A percentile compares a stretch with the other conserved stretches of the same genome.
These are phyloP conservation scores for Steccherinum ochraceum DNA, from an alignment of 768 basidiomycete species.

Conservation along the genomic window DNA sequence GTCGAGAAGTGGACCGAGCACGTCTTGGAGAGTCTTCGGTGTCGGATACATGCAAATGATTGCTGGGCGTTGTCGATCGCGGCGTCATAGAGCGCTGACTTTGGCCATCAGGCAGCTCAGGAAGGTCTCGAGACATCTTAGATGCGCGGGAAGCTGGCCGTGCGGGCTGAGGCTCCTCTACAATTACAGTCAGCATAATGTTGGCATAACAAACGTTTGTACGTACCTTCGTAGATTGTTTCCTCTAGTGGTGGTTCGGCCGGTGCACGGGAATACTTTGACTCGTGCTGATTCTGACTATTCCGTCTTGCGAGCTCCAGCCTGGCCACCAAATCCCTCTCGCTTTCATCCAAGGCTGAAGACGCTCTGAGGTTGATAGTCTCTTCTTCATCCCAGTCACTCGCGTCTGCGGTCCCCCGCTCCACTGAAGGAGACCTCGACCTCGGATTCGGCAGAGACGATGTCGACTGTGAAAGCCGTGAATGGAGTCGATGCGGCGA, in stretches of 20 bases:
- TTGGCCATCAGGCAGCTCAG: slow-evolving; percentile 26
- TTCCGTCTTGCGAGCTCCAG: slow-evolving; percentile 82
- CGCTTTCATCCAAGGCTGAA: slow-evolving; percentile 53
- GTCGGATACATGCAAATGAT: slow-evolving; percentile 11
- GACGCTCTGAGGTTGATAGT: not conserved
- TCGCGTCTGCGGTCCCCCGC: slow-evolving; percentile 18
- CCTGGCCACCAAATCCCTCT: slow-evolving; percentile 69
- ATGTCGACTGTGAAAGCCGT: slow-evolving; percentile 21
- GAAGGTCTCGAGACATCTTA: slow-evolving; percentile 15
- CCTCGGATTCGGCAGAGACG: slow-evolving; percentile 3
- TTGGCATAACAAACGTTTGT: slow-evolving; percentile 2
- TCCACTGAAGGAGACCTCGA: slow-evolving; percentile 43
- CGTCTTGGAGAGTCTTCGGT: slow-evolving; percentile 26
- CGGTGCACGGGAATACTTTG: slow-evolving; percentile 30
- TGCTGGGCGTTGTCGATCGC: slow-evolving; percentile 28
- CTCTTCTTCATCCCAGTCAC: slow-evolving; percentile 38
- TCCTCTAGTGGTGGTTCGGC: slow-evolving; percentile 48
- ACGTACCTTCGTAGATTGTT: slow-evolving; percentile 73
- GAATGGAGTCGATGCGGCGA: slow-evolving; percentile 11
- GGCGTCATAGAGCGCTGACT: slow-evolving; percentile 43
- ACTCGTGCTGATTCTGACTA: slow-evolving; percentile 67
- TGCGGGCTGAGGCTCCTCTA: slow-evolving; percentile 57
- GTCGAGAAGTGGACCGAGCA: slow-evolving; percentile 41
- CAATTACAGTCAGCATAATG: slow-evolving; percentile 5
- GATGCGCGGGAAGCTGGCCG: slow-evolving; percentile 54